Base-by-base conservation (phyloP, 192 early-diverging fungal genomes). In the Radiomyces spectabilis region DNA sequence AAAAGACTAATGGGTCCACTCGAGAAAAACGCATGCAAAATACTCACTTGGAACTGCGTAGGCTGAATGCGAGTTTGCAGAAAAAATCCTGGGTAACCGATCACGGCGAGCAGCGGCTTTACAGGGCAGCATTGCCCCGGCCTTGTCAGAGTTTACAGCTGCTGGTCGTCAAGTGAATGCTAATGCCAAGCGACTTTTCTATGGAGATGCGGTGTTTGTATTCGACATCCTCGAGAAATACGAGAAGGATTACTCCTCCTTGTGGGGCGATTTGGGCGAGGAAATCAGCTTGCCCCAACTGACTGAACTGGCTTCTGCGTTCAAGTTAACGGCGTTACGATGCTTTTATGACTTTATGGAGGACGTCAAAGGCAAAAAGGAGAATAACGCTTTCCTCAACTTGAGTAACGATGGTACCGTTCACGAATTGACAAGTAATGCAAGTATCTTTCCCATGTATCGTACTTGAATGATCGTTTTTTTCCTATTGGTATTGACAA, bases 361-460 rank as follows among this genome's bases (percentile, higher is more conserved):
- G 13, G 85, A 88, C 31, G 69, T 87, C 32, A 83, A 83, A 61
- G 87, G 82, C 61, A 52, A 63, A 38, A 33, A 71, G 32, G 71
- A 77, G 24, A 75, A 68, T 5, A 35, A 62, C 18, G 56, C 66
- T 45, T 63, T 66, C 39, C 55, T 64, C 24, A 68, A 69, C 5
- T 62, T 92, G 42, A 80, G 86, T 22, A 65, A 62, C 24, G 91
- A 94, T 63, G 91, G 88, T 51, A 91, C 89, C 31, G 86, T 94
- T 2, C 82, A 88, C 55, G 89, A 94, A 69, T 60, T 89, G 26
- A 85, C 89, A 0, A 87, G 80, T 61, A 84, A 78, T 64, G 88
- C 87, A 78, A 58, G 81, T 39, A 21, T 9, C 25, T n/a, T n/a
- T n/a, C n/a, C n/a, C n/a, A n/a, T n/a, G n/a, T n/a, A n/a, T n/a